These are phyloP conservation scores for Syzygium aqueum DNA, from an alignment of 345 rosid species.

Conservation along the genomic window DNA sequence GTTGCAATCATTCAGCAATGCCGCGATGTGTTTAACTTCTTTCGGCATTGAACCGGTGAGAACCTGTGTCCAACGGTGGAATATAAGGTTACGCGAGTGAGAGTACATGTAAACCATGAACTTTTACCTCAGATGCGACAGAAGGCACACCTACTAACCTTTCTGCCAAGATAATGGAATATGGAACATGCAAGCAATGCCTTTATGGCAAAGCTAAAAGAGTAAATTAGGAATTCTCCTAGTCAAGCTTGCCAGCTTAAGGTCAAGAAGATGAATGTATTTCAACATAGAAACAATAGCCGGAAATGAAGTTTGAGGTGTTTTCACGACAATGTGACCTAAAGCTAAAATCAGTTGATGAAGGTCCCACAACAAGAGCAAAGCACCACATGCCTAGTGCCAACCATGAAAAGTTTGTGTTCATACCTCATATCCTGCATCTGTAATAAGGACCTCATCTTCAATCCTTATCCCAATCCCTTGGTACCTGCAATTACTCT, in stretches of 20 bases:
- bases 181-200: neutral
- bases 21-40: slow-evolving; percentile 70
- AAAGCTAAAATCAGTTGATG: neutral
- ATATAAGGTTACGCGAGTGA: neutral
- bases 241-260: neutral
- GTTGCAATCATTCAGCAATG: slow-evolving; percentile 56
- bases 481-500: slow-evolving; percentile 40
- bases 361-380: neutral
- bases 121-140: neutral
- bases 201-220: neutral
- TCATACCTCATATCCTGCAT: slow-evolving; percentile 73
- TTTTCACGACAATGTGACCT: neutral
- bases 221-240: neutral
- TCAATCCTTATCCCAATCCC: slow-evolving; percentile 93
- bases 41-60: slow-evolving; percentile 96
- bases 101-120: neutral
- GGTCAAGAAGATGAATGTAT: neutral
- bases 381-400: neutral
- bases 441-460: slow-evolving; percentile 94
- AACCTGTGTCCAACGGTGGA: slow-evolving; percentile 32
- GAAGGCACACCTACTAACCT: neutral
- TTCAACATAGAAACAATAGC: neutral
- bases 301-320: neutral
- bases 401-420: neutral
- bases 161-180: neutral